Base-by-base conservation (phyloP, 305 asterid genomes). In the Rubia tinctorum region DNA sequence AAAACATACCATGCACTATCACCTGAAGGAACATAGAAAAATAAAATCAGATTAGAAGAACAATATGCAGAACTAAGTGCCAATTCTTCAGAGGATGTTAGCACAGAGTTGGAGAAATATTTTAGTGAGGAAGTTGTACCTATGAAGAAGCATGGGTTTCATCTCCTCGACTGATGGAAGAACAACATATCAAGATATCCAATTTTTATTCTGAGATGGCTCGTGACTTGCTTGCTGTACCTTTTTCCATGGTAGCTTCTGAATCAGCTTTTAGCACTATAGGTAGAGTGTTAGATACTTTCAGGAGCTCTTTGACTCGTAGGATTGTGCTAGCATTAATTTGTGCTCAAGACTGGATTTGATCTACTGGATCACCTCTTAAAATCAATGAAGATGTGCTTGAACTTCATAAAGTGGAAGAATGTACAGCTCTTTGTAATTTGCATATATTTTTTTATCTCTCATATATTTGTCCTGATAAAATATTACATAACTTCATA, bases 261-360 rank as follows among this genome's bases (percentile, higher is more conserved):
- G 56, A 58, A n/a, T 71, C 56, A 30, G 8, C 61, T 23, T 72
- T 44, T 61, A 61, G 61, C n/a, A 61, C 47, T 2, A 8, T 45
- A 7, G 70, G 61, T 42, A 13, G 69, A n/a, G 69, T 72, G 0
- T 15, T 43, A 18, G 76, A 61, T 20, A 6, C 30, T 5, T 61
- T 72, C 45, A 2, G 47, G 15, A 61, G 59, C 4, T 72, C 61
- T 20, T 62, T 72, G 23, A 72, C 68, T 2, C 25, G 61, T 17
- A 22, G 17, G 14, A 44, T 62, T 13, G 8, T 72, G 40, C 60
- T 61, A 12, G 43, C 69, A 8, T 22, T 72, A 12, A 43, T 72
- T 13, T 72, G 59, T 40, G 27, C 61, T 13, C 34, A 72, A 59
- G 25, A 72, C 25, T 72, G 61, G 69, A 2, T 56, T 1, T 7